Evolutionary conservation across 805 yeast species (phyloP), one percentile per base, ranked within the genome.

Genomic region (Candida endomychidarum): DNA sequence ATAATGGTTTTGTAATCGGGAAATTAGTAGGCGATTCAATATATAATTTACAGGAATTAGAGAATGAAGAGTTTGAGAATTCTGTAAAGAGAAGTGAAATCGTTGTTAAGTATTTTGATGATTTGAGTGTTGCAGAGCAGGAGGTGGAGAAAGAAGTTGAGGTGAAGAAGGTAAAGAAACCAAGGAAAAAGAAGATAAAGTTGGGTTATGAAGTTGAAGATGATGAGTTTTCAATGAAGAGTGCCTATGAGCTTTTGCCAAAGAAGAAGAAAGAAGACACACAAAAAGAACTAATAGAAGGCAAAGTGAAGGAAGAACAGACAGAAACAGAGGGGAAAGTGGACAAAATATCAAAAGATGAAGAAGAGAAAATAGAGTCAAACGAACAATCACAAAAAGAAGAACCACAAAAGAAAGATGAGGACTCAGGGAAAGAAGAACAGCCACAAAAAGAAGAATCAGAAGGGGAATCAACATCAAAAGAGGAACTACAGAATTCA

Each of bases 21-120:
- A 73, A 75, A 43, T 63, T 82, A 10, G 71, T 72, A 2, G 86
- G 78, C 3, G 76, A 76, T 23, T 64, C 81, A 0, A 67, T 78
- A 4, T 84, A 69, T 59, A 75, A 66, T 21, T 72, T 79, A 10
- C 56, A 74, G 24, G 64, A 66, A 34, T 78, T 83, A 4, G 55
- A 67, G 3, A 75, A 74, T 27, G 64, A 72, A 10, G 83, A 78
- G 46, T 40, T 70, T 30, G 63, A 58, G 16, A 68, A 60, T 6
- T 67, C 56, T 4, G 67, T 83, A 11, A 51, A 50, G 2, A 57
- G 53, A 2, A 53, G 66, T 5, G 71, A 67, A 38, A 70, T 81
- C 2, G 52, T 72, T 2, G 60, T 66, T 6, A 72, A 71, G 3
- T 80, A 62, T 57, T 82, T 81, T 53, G 70, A 72, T 12, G 70